A percentile compares a stretch with the other conserved stretches of the same genome.
Conservation (phyloP, 768 basidiomycete genomes). For the Pholiota microspora region DNA sequence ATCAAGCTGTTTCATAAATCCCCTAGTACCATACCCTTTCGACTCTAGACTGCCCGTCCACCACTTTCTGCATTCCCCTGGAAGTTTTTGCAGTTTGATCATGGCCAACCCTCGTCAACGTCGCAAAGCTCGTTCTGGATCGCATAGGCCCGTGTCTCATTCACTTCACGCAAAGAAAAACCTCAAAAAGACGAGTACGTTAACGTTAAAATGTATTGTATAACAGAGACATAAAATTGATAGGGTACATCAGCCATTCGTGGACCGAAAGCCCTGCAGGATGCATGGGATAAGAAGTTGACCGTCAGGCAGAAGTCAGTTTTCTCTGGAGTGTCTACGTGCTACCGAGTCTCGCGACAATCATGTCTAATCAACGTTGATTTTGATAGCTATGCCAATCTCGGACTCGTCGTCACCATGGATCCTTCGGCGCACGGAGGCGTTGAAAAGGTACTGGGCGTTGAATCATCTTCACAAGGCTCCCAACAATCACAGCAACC, state of each 20-base stretch:
- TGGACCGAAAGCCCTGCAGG: constrained; percentile 78
- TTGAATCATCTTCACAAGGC: constrained; percentile 15
- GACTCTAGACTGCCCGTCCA: not conserved
- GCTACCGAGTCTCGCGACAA: not conserved
- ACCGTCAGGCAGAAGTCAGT: constrained; percentile 92
- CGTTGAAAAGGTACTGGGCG: constrained; percentile 42
- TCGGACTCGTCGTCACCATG: constrained; percentile 71
- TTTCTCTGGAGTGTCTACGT: not conserved
- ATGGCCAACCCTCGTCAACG: constrained; percentile 98
- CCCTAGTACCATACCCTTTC: not conserved
- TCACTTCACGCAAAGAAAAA: constrained; percentile 73
- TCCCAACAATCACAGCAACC: constrained; percentile 7
- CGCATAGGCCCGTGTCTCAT: constrained; percentile 72
- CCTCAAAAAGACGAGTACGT: constrained; percentile 58
- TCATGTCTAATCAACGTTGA: not conserved
- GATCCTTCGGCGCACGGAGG: constrained; percentile 72
- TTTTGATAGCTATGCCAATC: constrained; percentile 61
- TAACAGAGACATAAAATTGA: constrained; percentile 9
- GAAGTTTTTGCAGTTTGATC: constrained; percentile 1
- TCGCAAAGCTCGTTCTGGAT: constrained; percentile 76
- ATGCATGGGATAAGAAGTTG: constrained; percentile 84
- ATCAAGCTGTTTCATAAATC: not conserved
- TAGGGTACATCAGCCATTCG: constrained; percentile 54
- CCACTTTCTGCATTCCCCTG: not conserved
- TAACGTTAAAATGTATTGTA: not conserved